Conservation (phyloP, 73 alveolate species). For the Paramecium primaurelia region DNA sequence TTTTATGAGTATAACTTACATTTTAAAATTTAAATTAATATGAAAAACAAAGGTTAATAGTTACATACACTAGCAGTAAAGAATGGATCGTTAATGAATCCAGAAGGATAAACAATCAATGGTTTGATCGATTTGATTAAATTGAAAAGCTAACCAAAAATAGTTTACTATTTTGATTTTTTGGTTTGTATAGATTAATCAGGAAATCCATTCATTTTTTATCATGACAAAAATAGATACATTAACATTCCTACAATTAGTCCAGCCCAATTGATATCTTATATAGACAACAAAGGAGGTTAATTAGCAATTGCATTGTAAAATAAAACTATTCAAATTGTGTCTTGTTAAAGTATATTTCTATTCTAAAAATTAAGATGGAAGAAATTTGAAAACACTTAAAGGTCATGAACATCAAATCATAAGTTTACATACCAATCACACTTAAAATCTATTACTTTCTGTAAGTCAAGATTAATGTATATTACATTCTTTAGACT, state of each 20-base stretch:
- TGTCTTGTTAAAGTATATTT: not conserved
- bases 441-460: not conserved
- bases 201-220: conserved; percentile 48
- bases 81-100: conserved; percentile 4
- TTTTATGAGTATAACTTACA: not conserved
- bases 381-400: conserved; percentile 18
- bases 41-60: conserved; percentile 17
- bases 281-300: conserved; percentile 37
- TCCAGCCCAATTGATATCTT: conserved; percentile 1
- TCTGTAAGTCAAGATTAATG: not conserved
- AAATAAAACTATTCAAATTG: conserved; percentile 34
- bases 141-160: conserved; percentile 18
- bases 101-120: not conserved
- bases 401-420: conserved; percentile 22
- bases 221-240: conserved; percentile 45
- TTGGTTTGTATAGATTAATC: conserved; percentile 34
- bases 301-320: conserved; percentile 21
- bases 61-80: not conserved
- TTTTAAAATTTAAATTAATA: not conserved
- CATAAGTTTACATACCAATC: not conserved
- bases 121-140: conserved; percentile 15
- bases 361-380: not conserved
- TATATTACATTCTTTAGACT: not conserved
- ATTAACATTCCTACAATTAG: not conserved
- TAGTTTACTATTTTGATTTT: conserved; percentile 3